Conservation (phyloP, 129 eudicot species). For the Sambucus nigra region DNA sequence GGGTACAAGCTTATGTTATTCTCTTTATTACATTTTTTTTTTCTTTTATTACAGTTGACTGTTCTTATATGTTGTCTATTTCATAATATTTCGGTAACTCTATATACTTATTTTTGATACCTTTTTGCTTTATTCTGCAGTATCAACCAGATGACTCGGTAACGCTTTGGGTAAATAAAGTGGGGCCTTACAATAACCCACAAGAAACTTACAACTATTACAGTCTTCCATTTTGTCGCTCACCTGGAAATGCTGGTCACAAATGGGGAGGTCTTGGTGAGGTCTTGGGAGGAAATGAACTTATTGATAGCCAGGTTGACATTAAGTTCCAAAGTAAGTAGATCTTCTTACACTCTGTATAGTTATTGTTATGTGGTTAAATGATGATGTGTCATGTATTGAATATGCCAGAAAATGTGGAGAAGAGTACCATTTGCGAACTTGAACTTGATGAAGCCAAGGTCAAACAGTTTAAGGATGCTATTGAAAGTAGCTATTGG, state of each 20-base stretch:
- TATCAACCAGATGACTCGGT: constrained; percentile 54
- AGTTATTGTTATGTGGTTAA: constrained; percentile 4
- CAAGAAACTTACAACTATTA: constrained; percentile 90
- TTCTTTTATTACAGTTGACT: not conserved
- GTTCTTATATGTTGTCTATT: not conserved
- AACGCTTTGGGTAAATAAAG: constrained; percentile 85
- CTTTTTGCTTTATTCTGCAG: constrained; percentile 25
- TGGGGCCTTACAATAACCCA: constrained; percentile 91
- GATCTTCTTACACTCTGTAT: not conserved
- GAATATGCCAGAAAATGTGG: constrained; percentile 66
- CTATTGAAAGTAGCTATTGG: constrained; percentile 88
- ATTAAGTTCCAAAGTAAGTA: constrained; percentile 70
- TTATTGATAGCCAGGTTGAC: constrained; percentile 81
- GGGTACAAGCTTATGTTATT: not conserved
- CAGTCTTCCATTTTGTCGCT: constrained; percentile 83
- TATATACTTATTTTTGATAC: constrained; percentile 8
- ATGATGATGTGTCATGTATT: constrained; percentile 5
- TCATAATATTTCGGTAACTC: not conserved
- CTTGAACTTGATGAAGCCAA: constrained; percentile 84
- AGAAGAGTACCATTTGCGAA: constrained; percentile 51
- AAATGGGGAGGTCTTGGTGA: constrained; percentile 98
- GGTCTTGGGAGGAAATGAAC: constrained; percentile 94
- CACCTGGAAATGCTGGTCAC: constrained; percentile 54
- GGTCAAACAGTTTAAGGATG: constrained; percentile 73
- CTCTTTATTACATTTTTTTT: too few relatives aligned